Percentiles rank a stretch among this genome's conserved stretches.
Evolutionary conservation across 2,329 filamentous ascomycete species (phyloP).

Genomic region (Neurospora sp.): DNA sequence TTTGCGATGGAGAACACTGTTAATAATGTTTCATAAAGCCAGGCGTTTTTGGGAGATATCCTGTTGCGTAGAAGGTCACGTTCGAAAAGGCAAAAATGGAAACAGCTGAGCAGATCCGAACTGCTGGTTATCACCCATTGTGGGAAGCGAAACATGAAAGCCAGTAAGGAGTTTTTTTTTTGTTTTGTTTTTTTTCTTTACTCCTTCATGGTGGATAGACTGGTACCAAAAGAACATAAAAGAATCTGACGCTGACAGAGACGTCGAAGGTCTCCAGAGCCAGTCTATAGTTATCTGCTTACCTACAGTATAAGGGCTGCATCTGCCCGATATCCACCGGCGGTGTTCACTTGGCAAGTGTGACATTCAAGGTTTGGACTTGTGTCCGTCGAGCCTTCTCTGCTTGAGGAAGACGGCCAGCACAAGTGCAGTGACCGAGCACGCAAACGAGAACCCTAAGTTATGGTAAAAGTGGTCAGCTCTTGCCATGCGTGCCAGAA

Average conservation of each 20-base stretch:
- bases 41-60: not conserved
- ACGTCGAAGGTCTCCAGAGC: not conserved
- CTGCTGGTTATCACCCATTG: not conserved
- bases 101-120: not conserved
- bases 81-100: not conserved
- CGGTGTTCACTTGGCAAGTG: not conserved
- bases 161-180: not conserved
- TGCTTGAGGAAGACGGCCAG: slow-evolving; percentile 20
- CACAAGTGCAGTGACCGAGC: slow-evolving; percentile 18
- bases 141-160: not conserved
- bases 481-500: not conserved
- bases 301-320: not conserved
- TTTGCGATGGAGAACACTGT: not conserved
- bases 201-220: not conserved
- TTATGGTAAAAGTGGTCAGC: not conserved
- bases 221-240: not conserved
- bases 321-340: not conserved
- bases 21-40: not conserved
- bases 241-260: not conserved
- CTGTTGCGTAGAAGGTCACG: not conserved
- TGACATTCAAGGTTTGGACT: not conserved
- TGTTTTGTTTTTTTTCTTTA: not conserved
- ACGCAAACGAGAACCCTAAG: slow-evolving; percentile 21
- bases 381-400: slow-evolving; percentile 8
- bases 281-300: not conserved